Evolutionary conservation across 179 eudicot species (phyloP).

Genomic region (Silene coronaria): DNA sequence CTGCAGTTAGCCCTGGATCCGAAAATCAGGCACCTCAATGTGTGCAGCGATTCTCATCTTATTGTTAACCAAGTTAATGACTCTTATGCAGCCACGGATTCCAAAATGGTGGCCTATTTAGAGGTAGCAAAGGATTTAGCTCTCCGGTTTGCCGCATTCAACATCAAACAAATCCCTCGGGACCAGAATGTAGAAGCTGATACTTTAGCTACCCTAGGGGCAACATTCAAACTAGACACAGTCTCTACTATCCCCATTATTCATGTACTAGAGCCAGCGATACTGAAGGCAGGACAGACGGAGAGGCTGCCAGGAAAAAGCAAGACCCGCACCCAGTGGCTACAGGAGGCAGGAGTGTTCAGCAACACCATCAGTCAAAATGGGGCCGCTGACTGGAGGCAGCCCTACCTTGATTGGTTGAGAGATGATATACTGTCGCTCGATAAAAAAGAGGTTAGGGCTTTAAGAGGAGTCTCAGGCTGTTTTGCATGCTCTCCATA

Average conservation of each 20-base stretch:
- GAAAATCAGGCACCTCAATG: neutral
- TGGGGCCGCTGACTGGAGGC: no score
- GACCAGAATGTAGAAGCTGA: no score
- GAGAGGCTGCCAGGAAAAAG: no score
- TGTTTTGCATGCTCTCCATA: neutral
- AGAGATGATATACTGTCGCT: no score
- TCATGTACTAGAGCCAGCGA: neutral
- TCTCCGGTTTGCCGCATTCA: neutral
- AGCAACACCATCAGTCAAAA: no score
- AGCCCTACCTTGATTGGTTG: no score
- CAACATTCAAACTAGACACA: neutral
- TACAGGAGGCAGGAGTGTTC: no score
- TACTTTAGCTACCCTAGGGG: no score
- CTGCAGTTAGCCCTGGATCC: no score
- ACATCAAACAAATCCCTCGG: neutral
- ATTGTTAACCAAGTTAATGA: neutral
- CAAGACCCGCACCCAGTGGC: no score
- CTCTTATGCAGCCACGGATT: neutral
- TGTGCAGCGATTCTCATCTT: neutral
- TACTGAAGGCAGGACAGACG: no score
- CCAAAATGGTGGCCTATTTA: neutral
- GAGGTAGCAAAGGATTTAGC: neutral
- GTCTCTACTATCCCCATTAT: neutral
- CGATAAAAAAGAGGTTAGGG: no score
- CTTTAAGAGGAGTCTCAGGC: neutral